phyloP scores from a whole-genome alignment of 441 rosid genomes.

The Rhodomyrtus psidioides region DNA sequence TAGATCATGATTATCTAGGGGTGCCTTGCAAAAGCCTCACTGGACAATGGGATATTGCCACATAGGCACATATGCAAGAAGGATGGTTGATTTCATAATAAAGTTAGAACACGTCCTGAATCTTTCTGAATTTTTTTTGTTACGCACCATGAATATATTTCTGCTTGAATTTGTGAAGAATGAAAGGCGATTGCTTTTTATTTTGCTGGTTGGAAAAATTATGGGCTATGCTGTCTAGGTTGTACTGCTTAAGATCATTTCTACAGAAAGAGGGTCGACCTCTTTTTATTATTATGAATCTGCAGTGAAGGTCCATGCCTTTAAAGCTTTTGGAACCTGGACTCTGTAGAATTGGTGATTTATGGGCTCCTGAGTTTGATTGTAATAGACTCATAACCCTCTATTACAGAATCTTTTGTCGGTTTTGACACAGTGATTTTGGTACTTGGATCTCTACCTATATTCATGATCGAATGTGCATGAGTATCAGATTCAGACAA shows the following conservation, averaged over 20 bases:
- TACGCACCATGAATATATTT: neutral
- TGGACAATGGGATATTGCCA: neutral
- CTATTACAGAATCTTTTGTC: neutral
- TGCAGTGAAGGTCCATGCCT: neutral
- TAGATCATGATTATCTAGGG: neutral
- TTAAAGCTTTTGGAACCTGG: neutral
- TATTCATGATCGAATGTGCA: neutral
- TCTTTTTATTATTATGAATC: neutral
- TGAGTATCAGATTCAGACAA: neutral
- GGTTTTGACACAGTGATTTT: neutral
- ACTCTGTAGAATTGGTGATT: neutral
- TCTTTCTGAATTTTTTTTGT: neutral
- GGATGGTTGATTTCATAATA: neutral
- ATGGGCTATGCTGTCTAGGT: neutral
- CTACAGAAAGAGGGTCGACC: neutral
- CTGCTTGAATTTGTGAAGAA: neutral
- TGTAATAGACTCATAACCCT: neutral
- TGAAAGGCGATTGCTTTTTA: neutral
- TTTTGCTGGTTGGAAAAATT: neutral
- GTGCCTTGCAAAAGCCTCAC: neutral
- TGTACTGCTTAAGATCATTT: neutral
- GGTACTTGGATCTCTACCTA: neutral
- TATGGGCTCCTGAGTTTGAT: neutral
- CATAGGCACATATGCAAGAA: neutral
- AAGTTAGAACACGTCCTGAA: neutral